Evolutionary conservation across 2,329 filamentous ascomycete species (phyloP).

Genomic region (Penicillium decumbens): DNA sequence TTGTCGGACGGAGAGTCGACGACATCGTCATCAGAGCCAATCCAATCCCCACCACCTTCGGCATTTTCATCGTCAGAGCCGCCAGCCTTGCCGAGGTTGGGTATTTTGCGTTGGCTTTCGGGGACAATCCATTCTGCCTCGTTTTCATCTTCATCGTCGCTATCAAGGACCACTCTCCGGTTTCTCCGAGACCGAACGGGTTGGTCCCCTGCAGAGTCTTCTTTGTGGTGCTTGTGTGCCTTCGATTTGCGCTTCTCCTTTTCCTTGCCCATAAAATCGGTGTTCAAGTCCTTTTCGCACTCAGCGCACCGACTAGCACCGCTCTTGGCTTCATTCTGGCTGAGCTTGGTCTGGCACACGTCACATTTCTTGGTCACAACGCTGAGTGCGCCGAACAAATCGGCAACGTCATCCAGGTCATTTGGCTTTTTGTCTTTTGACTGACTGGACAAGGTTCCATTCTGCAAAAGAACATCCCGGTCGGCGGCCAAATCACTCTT

Average conservation of each 20-base stretch:
- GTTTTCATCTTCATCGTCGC: constrained; percentile 57
- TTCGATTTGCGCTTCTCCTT: constrained; percentile 47
- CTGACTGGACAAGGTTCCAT: constrained; percentile 48
- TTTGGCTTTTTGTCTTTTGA: constrained; percentile 50
- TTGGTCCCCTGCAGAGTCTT: neutral
- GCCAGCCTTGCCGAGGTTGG: constrained; percentile 70
- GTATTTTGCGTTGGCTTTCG: constrained; percentile 57
- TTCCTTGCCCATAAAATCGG: constrained; percentile 44
- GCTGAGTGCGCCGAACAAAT: constrained; percentile 78
- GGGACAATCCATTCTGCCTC: constrained; percentile 77
- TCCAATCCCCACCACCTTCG: constrained; percentile 76
- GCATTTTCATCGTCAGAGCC: constrained; percentile 82
- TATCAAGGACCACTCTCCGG: constrained; percentile 48
- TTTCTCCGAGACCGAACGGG: constrained; percentile 34
- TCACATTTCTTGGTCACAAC: constrained; percentile 75
- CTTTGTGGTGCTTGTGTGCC: constrained; percentile 36
- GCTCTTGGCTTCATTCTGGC: constrained; percentile 49
- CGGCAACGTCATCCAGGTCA: constrained; percentile 76
- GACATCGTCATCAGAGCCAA: constrained; percentile 58
- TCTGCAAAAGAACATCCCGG: constrained; percentile 73
- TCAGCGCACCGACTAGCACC: constrained; percentile 63
- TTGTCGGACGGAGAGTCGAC: constrained; percentile 28
- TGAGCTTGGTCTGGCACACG: constrained; percentile 70
- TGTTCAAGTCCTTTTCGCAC: constrained; percentile 70
- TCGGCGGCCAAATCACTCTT: constrained; percentile 82